Evolutionary conservation across 2,329 filamentous ascomycete species (phyloP), one percentile per base, ranked within the genome.

Genomic region (Colletotrichum ledebouriae): DNA sequence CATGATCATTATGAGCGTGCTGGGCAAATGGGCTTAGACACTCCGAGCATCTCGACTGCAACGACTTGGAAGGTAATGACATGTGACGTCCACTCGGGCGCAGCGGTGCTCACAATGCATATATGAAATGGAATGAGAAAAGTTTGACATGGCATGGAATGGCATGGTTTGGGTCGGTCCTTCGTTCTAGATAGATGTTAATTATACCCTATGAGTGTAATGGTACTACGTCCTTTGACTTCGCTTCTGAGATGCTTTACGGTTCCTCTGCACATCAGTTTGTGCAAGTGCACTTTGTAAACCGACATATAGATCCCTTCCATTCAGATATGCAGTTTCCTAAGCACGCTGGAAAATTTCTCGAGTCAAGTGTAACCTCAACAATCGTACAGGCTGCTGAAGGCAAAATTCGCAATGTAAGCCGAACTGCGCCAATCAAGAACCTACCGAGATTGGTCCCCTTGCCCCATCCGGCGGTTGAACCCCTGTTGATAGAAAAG

Each of bases 21-120:
- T 94, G 25, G 92, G 91, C 0, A 93, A 93, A 75, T 94, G 92
- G 91, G 91, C 91, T 33, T 92, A 76, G 78, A 20, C 25, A 11
- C 2, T 1, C 3, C 1, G 20, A 3, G 37, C 6, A n/a, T 42
- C 20, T 29, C 29, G 6, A 29, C 29, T 10, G 37, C 9, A 47
- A 50, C 1, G 29, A 47, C 25, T n/a, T 33, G n/a, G 41, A 46
- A 9, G 22, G 20, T 68, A 37, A 68, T 68, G 53, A 59, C 22
- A 34, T 34, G n/a, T 34, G 55, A 25, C n/a, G 47, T 22, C 15
- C 20, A n/a, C 17, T 46, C 37, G 37, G 13, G 37, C 11, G 37
- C 13, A 9, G 42, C 42, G 17, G 42, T 39, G 52, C 34, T 41
- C n/a, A 3, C 11, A 29, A 37, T 25, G 65, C 5, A 33, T 46